Conservation (phyloP, 192 early-diverging fungal species). For the Linderina pennispora region DNA sequence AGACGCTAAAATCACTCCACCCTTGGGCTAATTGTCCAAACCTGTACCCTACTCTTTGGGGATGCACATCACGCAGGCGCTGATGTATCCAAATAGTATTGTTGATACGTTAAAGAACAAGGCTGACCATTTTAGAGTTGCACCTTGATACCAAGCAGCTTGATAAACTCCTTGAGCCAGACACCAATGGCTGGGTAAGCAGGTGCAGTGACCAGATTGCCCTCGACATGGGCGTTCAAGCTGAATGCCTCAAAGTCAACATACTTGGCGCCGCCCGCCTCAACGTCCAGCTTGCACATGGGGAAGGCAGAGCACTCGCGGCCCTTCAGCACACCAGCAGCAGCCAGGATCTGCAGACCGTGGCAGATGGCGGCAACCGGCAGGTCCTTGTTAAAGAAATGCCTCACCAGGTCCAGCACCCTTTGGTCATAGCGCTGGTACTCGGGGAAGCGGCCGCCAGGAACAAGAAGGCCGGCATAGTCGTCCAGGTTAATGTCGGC, state of each 20-base stretch:
- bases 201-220: conserved; percentile 36
- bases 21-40: no score
- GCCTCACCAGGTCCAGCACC: conserved; percentile 42
- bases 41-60: no score
- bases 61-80: no score
- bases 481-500: conserved; percentile 32
- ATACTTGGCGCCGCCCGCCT: conserved; percentile 28
- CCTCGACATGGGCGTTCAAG: conserved; percentile 31
- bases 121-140: no score
- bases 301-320: conserved; percentile 33
- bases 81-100: no score
- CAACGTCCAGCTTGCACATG: conserved; percentile 38
- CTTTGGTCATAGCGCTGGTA: conserved; percentile 48
- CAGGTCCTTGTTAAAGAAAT: conserved; percentile 45
- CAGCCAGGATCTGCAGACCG: conserved; percentile 44
- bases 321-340: conserved; percentile 38
- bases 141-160: conserved; percentile 32
- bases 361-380: conserved; percentile 55
- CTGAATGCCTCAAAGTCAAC: conserved; percentile 26
- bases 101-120: no score
- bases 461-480: conserved; percentile 51
- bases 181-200: conserved; percentile 41
- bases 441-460: conserved; percentile 51
- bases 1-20: no score
- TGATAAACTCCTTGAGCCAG: conserved; percentile 45